Conservation (phyloP, 2,329 filamentous ascomycete species). For the Truncatella angustata region DNA sequence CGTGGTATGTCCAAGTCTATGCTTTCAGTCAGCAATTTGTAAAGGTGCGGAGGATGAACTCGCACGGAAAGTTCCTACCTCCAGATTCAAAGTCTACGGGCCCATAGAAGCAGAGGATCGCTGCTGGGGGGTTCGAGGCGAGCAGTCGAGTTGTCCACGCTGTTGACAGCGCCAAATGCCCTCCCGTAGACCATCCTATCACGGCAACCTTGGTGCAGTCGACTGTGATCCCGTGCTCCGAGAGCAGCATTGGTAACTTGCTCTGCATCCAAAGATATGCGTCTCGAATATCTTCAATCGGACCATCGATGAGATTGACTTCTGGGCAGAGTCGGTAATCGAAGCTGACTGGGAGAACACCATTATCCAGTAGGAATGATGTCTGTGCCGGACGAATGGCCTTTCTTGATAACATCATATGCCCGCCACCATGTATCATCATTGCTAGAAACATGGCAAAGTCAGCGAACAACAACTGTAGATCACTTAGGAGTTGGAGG, state of each 20-base stretch:
- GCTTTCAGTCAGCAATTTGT: too few relatives aligned
- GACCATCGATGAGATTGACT: conserved; percentile 39
- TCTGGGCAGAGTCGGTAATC: conserved; percentile 53
- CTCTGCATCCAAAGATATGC: neutral
- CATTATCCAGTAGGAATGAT: conserved; percentile 31
- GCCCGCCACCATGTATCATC: conserved; percentile 44
- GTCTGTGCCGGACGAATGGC: conserved; percentile 35
- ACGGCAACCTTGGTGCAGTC: neutral
- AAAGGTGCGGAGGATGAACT: too few relatives aligned
- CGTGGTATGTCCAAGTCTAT: too few relatives aligned
- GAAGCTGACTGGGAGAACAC: conserved; percentile 45
- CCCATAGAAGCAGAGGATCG: neutral
- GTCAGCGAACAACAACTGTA: too few relatives aligned
- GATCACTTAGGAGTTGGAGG: neutral
- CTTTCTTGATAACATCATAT: conserved; percentile 36
- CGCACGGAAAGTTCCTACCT: too few relatives aligned
- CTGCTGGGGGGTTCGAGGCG: neutral
- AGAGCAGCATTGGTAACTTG: neutral
- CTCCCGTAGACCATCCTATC: neutral
- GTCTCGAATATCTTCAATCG: neutral
- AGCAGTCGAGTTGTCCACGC: neutral
- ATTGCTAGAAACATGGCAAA: conserved; percentile 24
- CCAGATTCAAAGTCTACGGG: neutral
- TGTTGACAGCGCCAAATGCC: neutral
- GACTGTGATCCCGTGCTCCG: neutral